Percentiles rank a stretch among this genome's conserved stretches.
phyloP scores from a whole-genome alignment of 371 early-diverging fungal species.

The Mortierella sp. region DNA sequence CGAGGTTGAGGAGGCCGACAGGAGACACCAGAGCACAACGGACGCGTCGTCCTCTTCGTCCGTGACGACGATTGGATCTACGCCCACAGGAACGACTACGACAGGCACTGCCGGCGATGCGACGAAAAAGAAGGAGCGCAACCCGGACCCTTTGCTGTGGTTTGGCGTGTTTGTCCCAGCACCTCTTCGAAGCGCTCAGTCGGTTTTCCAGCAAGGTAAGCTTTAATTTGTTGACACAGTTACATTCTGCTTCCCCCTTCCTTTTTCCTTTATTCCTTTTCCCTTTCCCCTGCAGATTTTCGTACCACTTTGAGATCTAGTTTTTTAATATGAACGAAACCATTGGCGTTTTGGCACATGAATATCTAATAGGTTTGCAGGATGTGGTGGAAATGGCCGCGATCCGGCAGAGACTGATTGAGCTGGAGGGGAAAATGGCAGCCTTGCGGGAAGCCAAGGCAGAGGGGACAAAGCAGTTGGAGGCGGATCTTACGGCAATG shows the following conservation, averaged over 20 bases:
- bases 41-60: not conserved
- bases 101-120: not conserved
- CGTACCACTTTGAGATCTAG: not conserved
- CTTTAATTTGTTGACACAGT: not conserved
- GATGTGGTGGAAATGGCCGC: conserved; percentile 41
- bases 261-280: too few species aligned
- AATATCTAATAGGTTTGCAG: conserved; percentile 31
- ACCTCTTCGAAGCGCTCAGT: conserved; percentile 45
- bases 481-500: not conserved
- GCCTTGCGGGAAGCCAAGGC: conserved; percentile 21
- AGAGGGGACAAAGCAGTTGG: not conserved
- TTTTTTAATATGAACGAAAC: not conserved
- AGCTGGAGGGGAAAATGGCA: conserved; percentile 27
- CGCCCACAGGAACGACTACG: not conserved
- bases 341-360: not conserved
- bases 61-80: not conserved
- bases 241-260: too few species aligned
- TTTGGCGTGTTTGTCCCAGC: conserved; percentile 56
- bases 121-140: conserved; percentile 33
- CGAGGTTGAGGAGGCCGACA: not conserved
- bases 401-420: conserved; percentile 31
- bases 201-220: conserved; percentile 38
- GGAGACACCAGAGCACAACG: not conserved
- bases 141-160: conserved; percentile 51
- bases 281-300: not conserved